Evolutionary conservation across 768 basidiomycete genomes (phyloP).

Genomic region (Auricularia auricula-judae): DNA sequence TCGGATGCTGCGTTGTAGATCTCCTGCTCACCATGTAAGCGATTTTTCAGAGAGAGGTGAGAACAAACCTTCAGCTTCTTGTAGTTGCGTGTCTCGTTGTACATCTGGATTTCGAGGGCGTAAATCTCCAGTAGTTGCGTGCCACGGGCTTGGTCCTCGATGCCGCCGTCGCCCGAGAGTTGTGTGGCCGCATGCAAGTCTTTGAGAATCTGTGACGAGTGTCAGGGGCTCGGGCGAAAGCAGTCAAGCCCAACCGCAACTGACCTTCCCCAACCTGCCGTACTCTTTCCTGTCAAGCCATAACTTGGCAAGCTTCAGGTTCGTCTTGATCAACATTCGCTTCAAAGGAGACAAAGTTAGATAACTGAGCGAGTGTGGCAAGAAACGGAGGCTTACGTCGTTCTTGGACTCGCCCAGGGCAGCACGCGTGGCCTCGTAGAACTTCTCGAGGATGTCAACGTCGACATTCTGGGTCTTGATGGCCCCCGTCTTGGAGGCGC

Average conservation of each 20-base stretch:
- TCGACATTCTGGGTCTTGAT: slow-evolving; percentile 27
- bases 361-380: background rate
- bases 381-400: slow-evolving; percentile 45
- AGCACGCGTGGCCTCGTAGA: slow-evolving; percentile 87
- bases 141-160: slow-evolving; percentile 80
- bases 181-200: slow-evolving; percentile 63
- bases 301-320: slow-evolving; percentile 91
- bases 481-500: slow-evolving; percentile 43
- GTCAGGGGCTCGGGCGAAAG: background rate
- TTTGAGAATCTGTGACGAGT: slow-evolving; percentile 47
- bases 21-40: slow-evolving; percentile 40
- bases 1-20: slow-evolving; percentile 93
- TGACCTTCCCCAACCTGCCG: slow-evolving; percentile 65
- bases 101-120: slow-evolving; percentile 99
- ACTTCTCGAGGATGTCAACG: slow-evolving; percentile 83
- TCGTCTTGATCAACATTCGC: slow-evolving; percentile 92
- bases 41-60: too few species aligned
- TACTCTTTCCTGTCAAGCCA: slow-evolving; percentile 97
- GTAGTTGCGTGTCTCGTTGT: slow-evolving; percentile 90
- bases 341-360: slow-evolving; percentile 19
- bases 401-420: slow-evolving; percentile 92
- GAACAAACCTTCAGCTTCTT: slow-evolving; percentile 69
- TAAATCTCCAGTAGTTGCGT: slow-evolving; percentile 95
- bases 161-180: slow-evolving; percentile 51
- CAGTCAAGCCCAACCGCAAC: slow-evolving; percentile 5